Conservation (phyloP, 192 early-diverging fungal genomes). For the Coemansia sp. region DNA sequence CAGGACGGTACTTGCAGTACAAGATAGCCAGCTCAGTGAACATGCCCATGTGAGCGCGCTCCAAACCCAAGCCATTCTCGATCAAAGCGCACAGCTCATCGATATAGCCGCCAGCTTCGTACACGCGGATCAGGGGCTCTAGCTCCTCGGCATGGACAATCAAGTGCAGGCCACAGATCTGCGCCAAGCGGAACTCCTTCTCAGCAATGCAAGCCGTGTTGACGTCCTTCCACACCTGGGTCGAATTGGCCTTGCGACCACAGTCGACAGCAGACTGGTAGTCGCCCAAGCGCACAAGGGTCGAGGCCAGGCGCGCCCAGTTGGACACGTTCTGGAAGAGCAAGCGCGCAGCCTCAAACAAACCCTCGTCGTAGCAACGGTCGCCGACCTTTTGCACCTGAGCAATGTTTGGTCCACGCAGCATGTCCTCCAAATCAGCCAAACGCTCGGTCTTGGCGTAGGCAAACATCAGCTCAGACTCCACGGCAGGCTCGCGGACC, state of each 20-base stretch:
- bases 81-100: constrained; percentile 89
- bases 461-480: constrained; percentile 94
- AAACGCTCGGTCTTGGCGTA: constrained; percentile 94
- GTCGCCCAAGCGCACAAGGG: constrained; percentile 92
- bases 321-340: constrained; percentile 97
- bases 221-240: constrained; percentile 99
- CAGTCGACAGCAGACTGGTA: constrained; percentile 98
- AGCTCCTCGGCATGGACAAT: constrained; percentile 98
- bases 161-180: constrained; percentile 97
- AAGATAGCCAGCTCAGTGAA: constrained; percentile 98
- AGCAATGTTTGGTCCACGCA: constrained; percentile 91
- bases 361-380: constrained; percentile 88
- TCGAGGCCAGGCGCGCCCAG: constrained; percentile 96
- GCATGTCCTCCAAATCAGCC: constrained; percentile 93
- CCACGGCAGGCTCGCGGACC: constrained; percentile 93
- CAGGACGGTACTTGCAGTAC: constrained; percentile 95
- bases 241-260: constrained; percentile 97
- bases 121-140: constrained; percentile 81
- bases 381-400: constrained; percentile 94
- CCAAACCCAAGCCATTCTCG: constrained; percentile 93
- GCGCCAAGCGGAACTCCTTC: constrained; percentile 94
- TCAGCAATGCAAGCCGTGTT: constrained; percentile 95
- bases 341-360: constrained; percentile 94
- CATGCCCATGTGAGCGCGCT: constrained; percentile 99
- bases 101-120: constrained; percentile 88